Conservation (phyloP, 164 flowering plant genomes). For the Akebia trifoliata region DNA sequence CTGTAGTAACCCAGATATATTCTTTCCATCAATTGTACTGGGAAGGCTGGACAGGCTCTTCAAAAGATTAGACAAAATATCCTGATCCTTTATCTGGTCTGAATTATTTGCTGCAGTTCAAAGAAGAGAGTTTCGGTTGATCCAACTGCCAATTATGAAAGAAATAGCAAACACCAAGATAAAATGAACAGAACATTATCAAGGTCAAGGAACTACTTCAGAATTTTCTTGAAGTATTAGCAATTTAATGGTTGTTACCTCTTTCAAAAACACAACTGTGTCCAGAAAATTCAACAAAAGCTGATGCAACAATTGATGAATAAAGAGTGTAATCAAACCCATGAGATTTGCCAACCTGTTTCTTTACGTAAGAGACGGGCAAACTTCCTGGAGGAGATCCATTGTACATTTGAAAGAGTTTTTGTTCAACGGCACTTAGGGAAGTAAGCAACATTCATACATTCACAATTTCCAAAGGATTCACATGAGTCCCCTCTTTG, state of each 20-base stretch:
- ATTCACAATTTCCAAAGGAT: too few relatives aligned
- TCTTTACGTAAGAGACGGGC: too few relatives aligned
- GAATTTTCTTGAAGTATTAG: neutral
- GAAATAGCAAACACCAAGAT: neutral
- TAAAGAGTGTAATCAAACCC: too few relatives aligned
- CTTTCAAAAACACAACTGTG: neutral
- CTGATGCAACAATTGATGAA: too few relatives aligned
- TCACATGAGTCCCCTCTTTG: too few relatives aligned
- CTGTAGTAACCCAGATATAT: slow-evolving; percentile 33
- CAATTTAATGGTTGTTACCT: neutral
- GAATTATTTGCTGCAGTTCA: slow-evolving; percentile 41
- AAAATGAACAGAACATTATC: neutral
- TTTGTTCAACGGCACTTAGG: too few relatives aligned
- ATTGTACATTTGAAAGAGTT: too few relatives aligned
- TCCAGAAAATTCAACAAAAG: too few relatives aligned
- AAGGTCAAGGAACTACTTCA: neutral
- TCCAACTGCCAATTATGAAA: neutral
- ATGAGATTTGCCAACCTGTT: too few relatives aligned
- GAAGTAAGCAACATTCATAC: too few relatives aligned
- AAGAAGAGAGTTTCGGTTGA: neutral
- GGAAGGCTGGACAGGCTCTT: slow-evolving; percentile 37
- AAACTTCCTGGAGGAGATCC: too few relatives aligned
- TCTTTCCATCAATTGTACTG: slow-evolving; percentile 32
- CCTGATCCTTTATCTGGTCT: slow-evolving; percentile 42
- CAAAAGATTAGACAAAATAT: slow-evolving; percentile 46